Base-by-base conservation (phyloP, 177 flowering plant genomes). In the Vitis hybrid region DNA sequence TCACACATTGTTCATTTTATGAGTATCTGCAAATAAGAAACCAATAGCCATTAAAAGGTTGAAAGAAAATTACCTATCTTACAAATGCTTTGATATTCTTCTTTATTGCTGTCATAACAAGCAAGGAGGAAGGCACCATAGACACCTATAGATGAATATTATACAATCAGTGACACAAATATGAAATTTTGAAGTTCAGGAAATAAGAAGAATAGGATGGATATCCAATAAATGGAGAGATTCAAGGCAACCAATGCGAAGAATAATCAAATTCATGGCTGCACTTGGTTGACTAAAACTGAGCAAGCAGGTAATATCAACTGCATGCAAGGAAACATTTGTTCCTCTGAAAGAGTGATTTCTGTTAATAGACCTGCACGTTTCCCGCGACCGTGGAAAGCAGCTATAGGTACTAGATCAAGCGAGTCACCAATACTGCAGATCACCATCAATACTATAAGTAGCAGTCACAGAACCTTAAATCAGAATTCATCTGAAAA, bases 111-210 rank as follows among this genome's bases (percentile, higher is more conserved):
- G 76, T 95, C 97, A 79, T 93, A 95, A 75, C 98, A 95, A 76
- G 97, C 98, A 79, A 95, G 93, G 69, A 93, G 93, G 83, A 95
- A 95, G 17, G 98, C 97, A 73, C 99, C 99, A 87, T 89, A 95
- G 64, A 89, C 91, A 77, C 97, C 99, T 95, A 67, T 1, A 18
- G n/a, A 73, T 14, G 64, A 67, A 59, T 11, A 62, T 2, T 35
- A 56, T 27, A 40, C 4, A 46, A 56, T 21, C 14, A 57, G 46
- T 40, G 8, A 40, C 46, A 40, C 46, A 40, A 40, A 40, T 40
- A 40, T 40, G 46, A 40, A 40, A 40, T 5, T 40, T 40, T 40
- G 7, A 40, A 40, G 46, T 40, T 40, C 46, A 40, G 46, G 46
- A 40, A 40, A 40, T 40, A 40, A 40, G 46, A 40, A 40, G 46